Conservation (phyloP, 2,329 filamentous ascomycete species). For the Colletotrichum tabaci region DNA sequence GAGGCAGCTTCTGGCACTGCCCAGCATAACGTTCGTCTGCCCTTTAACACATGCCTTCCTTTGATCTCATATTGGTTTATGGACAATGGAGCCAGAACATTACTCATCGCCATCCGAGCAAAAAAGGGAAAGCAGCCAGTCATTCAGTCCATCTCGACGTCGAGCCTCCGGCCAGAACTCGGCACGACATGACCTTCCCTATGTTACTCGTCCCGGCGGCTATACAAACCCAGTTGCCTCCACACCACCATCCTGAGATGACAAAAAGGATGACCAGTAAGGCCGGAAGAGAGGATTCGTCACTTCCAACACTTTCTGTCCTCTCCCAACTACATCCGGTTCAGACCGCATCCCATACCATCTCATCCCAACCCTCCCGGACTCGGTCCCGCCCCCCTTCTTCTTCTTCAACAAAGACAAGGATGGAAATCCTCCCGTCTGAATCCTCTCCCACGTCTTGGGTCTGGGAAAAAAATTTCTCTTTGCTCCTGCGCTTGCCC, state of each 20-base stretch:
- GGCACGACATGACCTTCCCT: neutral
- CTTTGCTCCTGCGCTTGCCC: neutral
- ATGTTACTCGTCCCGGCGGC: neutral
- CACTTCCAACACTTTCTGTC: neutral
- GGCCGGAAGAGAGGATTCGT: neutral
- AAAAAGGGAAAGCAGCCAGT: neutral
- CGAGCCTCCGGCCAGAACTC: neutral
- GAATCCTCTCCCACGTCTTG: conserved; percentile 32
- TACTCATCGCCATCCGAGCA: too few relatives aligned
- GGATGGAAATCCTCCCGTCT: conserved; percentile 38
- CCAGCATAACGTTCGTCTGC: neutral
- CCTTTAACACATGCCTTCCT: neutral
- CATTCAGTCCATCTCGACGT: neutral
- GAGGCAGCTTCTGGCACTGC: neutral
- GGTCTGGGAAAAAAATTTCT: neutral
- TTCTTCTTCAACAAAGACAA: conserved; percentile 4
- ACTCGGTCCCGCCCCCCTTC: neutral
- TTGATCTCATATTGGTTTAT: neutral
- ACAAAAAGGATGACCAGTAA: neutral
- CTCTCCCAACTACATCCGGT: neutral
- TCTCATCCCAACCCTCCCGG: neutral
- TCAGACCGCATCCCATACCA: neutral
- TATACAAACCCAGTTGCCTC: neutral
- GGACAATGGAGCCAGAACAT: neutral
- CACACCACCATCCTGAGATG: too few relatives aligned